Evolutionary conservation across 768 basidiomycete species (phyloP), one percentile per base, ranked within the genome.

Genomic region (Tephrocybe sp.): DNA sequence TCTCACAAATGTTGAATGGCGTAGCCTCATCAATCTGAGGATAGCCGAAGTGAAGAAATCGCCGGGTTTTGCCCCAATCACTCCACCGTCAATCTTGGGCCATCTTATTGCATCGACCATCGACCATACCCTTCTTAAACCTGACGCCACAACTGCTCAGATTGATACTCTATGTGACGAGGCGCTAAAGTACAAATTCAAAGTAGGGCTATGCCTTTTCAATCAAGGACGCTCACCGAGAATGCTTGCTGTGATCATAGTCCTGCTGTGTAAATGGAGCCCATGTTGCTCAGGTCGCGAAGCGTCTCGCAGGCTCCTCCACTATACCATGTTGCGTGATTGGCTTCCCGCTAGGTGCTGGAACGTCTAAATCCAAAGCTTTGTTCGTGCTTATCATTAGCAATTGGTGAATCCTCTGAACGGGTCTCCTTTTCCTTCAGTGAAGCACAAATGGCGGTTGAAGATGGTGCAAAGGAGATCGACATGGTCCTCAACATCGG

Each of bases 401-500:
- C 21, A 13, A 12, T 12, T 27, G 19, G 29, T 25, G 12, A 30
- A 21, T 18, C 24, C 21, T 29, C 31, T 53, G 12, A 43, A 37
- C 27, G 12, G 23, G 13, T 13, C 12, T 8, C 16, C 27, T 16
- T 33, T 4, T 16, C 12, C 51, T 1, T 19, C 41, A 78, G 76
- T 51, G 78, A 80, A 64, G 69, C 78, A 2, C 60, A 59, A 51
- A 66, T 72, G 46, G 78, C 78, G 4, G 69, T 78, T 23, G 54
- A 57, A 38, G 67, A 73, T 41, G 78, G 78, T 6, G 78, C 78
- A 3, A 61, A 65, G 7, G 78, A 79, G 57, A 74, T 79, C 43
- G 78, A 80, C 57, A 77, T 73, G 60, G 78, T 79, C 1, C 62
- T 80, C 37, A 75, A 75, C 53, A 67, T 79, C 19, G 76, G 76